Base-by-base conservation (phyloP, 371 early-diverging fungal species). In the Batkoa obscura region DNA sequence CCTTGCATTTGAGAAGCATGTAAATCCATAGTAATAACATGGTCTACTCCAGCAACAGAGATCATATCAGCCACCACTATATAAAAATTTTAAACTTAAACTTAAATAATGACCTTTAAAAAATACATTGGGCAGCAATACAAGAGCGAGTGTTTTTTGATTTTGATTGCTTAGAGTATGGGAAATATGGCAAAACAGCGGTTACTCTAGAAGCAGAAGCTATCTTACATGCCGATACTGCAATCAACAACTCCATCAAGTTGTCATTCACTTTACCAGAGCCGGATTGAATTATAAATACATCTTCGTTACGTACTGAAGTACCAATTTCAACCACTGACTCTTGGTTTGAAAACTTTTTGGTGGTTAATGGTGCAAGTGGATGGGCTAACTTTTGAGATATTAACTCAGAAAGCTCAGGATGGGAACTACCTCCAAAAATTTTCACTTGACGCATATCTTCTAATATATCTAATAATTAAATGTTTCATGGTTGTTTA, bases 231-330 rank as follows among this genome's bases (percentile, higher is more conserved):
- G 94, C 92, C 60, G 88, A 86, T 62, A 95, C 84, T 89, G 95
- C 86, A 58, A 96, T 91, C 59, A 94, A 76, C 52, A 93, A 76
- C 70, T 96, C 97, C 81, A 94, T 90, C 50, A 96, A 69, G 58
- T 92, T 85, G 70, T 96, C 97, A 67, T 96, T 95, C 69, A 91
- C 84, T 37, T 74, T 67, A 55, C 72, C 72, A 23, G 85, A 88
- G 9, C 95, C 94, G 35, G 86, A 85, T 67, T 95, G 96, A 60
- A 97, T 88, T 59, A 97, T 88, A 68, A 80, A 95, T n/a, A 94
- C 92, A 72, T 95, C 93, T 65, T 90, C 79, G 50, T 90, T 79
- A 58, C 96, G 86, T 59, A 95, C 90, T 53, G 94, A 94, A 39
- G 47, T 63, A 69, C 78, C 72, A 59, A 79, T 75, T 54, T 83